A percentile compares a stretch with the other conserved stretches of the same genome.
These are phyloP conservation scores for Akanthomyces muscarius DNA, from an alignment of 2,329 filamentous ascomycete genomes.

Conservation along the genomic window DNA sequence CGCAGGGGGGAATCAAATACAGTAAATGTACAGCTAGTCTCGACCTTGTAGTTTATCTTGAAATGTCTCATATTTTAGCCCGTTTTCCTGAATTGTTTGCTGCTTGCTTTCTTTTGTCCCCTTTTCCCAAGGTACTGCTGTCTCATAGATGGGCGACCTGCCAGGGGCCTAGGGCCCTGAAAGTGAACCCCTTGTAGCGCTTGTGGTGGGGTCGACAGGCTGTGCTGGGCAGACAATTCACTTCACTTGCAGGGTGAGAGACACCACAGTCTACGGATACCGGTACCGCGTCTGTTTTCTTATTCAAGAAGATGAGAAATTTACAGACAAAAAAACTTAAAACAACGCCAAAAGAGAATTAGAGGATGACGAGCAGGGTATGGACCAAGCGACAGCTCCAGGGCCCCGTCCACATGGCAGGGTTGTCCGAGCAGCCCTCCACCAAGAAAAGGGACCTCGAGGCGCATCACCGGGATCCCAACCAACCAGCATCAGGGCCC, in stretches of 20 bases:
- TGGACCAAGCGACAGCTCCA: not conserved
- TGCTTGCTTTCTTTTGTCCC: not conserved
- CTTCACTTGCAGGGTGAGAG: no score
- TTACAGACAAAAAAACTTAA: not conserved
- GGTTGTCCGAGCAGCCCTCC: constrained; percentile 11
- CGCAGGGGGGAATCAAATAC: no score
- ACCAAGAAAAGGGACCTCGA: not conserved
- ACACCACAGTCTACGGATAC: not conserved
- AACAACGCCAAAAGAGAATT: not conserved
- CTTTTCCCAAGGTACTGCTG: not conserved
- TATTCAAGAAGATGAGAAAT: not conserved
- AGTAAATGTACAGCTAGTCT: not conserved
- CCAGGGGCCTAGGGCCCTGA: not conserved
- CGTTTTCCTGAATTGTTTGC: not conserved
- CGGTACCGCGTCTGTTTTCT: no score
- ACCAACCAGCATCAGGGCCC: not conserved
- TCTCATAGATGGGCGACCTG: not conserved
- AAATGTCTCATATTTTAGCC: no score
- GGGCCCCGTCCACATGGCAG: not conserved
- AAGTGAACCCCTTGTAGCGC: not conserved
- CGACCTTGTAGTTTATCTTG: no score
- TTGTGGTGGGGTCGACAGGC: not conserved
- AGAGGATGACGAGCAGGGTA: no score
- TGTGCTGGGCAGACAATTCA: not conserved
- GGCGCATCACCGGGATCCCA: not conserved